These are phyloP conservation scores for Akebia trifoliata DNA, from an alignment of 164 flowering plant species.

Conservation along the genomic window DNA sequence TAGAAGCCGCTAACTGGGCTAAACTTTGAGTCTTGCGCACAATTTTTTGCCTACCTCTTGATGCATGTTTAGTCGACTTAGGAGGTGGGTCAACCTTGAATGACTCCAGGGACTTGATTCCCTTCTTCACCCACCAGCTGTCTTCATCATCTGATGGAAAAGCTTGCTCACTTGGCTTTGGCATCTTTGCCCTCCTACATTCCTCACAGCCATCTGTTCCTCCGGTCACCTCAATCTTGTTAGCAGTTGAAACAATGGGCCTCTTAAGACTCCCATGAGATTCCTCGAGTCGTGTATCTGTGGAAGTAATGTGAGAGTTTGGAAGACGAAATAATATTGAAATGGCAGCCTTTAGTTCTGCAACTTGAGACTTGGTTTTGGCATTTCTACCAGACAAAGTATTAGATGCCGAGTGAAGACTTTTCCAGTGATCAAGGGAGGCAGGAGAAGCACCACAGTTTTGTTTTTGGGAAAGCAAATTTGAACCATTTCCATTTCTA, in stretches of 20 bases:
- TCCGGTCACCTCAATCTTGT: conserved; percentile 39
- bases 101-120: conserved; percentile 49
- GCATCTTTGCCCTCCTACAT: conserved; percentile 74
- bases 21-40: conserved; percentile 90
- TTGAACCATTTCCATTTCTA: conserved; percentile 12
- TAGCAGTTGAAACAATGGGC: conserved; percentile 32
- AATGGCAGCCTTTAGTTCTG: conserved; percentile 68
- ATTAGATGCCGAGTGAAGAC: conserved; percentile 22
- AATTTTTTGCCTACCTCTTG: conserved; percentile 74
- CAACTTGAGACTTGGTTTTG: conserved; percentile 34
- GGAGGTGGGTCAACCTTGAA: conserved; percentile 64
- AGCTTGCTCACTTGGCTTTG: conserved; percentile 56
- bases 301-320: conserved; percentile 17
- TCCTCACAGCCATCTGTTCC: conserved; percentile 92
- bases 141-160: conserved; percentile 78
- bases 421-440: conserved; percentile 36
- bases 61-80: conserved; percentile 55
- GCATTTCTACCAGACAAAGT: conserved; percentile 20
- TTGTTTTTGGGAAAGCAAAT: conserved; percentile 19
- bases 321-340: conserved; percentile 61
- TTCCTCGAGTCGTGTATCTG: conserved; percentile 43
- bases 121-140: conserved; percentile 86
- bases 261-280: conserved; percentile 53
- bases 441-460: conserved; percentile 29
- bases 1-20: conserved; percentile 78